A percentile compares a stretch with the other conserved stretches of the same genome.
phyloP scores from a whole-genome alignment of 768 basidiomycete genomes.

The Tephrocybe sp. region DNA sequence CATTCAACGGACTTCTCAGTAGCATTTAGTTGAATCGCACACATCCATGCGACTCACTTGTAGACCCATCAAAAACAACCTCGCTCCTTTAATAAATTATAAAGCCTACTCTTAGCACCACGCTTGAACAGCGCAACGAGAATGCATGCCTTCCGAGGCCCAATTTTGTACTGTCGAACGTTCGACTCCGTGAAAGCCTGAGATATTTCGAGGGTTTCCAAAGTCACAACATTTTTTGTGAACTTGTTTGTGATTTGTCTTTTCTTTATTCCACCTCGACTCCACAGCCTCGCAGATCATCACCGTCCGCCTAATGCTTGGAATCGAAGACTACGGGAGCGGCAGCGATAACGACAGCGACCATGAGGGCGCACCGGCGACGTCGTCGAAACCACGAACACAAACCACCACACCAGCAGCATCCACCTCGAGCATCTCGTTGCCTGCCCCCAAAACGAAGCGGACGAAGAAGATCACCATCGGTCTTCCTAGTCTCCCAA shows the following conservation, averaged over 20 bases:
- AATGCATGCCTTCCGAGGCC: no score
- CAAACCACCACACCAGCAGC: constrained; percentile 15
- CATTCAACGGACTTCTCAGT: constrained; percentile 11
- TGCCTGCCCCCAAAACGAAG: constrained; percentile 37
- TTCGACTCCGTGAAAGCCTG: no score
- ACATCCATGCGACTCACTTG: not conserved
- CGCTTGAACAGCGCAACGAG: no score
- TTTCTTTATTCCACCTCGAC: not conserved
- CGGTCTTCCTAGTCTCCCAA: constrained; percentile 47
- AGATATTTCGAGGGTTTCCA: no score
- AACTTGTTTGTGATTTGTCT: no score
- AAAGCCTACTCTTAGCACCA: no score
- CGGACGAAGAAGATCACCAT: constrained; percentile 64
- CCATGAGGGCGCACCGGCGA: constrained; percentile 15
- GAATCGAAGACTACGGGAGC: constrained; percentile 78
- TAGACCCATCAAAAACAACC: no score
- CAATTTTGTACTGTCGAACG: no score
- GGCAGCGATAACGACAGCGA: constrained; percentile 61
- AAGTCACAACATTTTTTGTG: no score
- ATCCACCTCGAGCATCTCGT: constrained; percentile 10
- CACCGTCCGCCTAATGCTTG: constrained; percentile 59
- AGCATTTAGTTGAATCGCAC: constrained; percentile 1
- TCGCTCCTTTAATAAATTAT: no score
- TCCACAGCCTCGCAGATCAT: not conserved
- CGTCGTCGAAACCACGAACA: constrained; percentile 9